Percentiles rank a stretch among this genome's conserved stretches.
Conservation (phyloP, 1,284 basidiomycete genomes). For the Microbotryum silenes-acaulis region DNA sequence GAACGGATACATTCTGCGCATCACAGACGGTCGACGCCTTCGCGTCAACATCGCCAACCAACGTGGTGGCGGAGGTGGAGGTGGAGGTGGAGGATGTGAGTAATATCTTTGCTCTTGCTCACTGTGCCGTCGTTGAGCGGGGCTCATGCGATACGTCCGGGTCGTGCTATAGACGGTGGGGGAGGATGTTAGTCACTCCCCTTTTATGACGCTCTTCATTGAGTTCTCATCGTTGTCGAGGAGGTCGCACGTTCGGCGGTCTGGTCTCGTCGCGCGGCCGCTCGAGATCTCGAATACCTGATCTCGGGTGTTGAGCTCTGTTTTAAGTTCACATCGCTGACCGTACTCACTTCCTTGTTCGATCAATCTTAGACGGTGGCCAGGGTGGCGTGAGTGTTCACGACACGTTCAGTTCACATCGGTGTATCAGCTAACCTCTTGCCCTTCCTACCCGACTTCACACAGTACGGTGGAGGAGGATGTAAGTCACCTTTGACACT, state of each 20-base stretch:
- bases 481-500: not conserved
- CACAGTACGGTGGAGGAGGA: slow-evolving; percentile 2
- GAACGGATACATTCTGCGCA: not conserved
- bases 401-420: not conserved
- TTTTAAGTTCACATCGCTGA: too few species aligned
- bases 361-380: slow-evolving; percentile 1
- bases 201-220: too few species aligned
- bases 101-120: not conserved
- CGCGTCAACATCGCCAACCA: slow-evolving; percentile 34
- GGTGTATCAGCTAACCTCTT: not conserved
- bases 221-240: not conserved
- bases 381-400: slow-evolving; percentile 13
- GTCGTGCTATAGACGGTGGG: too few species aligned
- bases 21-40: slow-evolving; percentile 27
- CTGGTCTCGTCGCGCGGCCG: not conserved
- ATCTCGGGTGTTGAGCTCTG: not conserved
- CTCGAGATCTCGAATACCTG: not conserved
- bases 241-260: not conserved
- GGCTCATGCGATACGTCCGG: not conserved
- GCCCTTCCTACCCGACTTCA: not conserved
- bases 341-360: too few species aligned
- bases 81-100: slow-evolving; percentile 13
- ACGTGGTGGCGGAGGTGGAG: slow-evolving; percentile 31
- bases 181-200: too few species aligned
- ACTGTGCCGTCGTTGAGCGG: not conserved